Evolutionary conservation across 257 asterid species (phyloP).

Genomic region (Solanum paucissectum): DNA sequence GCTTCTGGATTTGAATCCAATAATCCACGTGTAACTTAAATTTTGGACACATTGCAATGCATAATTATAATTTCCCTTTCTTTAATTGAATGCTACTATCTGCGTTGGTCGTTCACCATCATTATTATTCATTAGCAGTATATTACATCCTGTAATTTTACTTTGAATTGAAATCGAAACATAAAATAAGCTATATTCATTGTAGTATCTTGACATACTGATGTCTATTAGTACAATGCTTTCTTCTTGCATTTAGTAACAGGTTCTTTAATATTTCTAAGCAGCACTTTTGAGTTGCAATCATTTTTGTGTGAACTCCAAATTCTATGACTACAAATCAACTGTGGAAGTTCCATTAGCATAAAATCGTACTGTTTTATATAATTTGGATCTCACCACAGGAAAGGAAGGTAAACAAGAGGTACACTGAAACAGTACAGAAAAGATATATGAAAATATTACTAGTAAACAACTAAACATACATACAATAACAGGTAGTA

Average conservation of each 20-base stretch:
- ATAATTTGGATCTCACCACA: background rate
- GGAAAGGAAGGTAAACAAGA: background rate
- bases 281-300: background rate
- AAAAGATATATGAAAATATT: background rate
- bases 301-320: background rate
- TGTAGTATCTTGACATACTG: background rate
- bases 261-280: background rate
- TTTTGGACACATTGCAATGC: background rate
- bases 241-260: background rate
- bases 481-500: background rate
- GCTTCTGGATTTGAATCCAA: background rate
- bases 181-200: background rate
- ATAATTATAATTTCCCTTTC: slow-evolving; percentile 48
- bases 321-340: background rate
- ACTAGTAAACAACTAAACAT: background rate
- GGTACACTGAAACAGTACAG: background rate
- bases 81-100: background rate
- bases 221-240: background rate
- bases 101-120: background rate
- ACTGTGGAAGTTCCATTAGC: background rate
- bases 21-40: background rate
- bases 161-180: background rate
- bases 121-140: slow-evolving; percentile 8
- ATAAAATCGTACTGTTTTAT: background rate
- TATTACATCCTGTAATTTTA: slow-evolving; percentile 25